Evolutionary conservation across 2,329 filamentous ascomycete species (phyloP).

Genomic region (Nannizziopsis arthrosporioides): DNA sequence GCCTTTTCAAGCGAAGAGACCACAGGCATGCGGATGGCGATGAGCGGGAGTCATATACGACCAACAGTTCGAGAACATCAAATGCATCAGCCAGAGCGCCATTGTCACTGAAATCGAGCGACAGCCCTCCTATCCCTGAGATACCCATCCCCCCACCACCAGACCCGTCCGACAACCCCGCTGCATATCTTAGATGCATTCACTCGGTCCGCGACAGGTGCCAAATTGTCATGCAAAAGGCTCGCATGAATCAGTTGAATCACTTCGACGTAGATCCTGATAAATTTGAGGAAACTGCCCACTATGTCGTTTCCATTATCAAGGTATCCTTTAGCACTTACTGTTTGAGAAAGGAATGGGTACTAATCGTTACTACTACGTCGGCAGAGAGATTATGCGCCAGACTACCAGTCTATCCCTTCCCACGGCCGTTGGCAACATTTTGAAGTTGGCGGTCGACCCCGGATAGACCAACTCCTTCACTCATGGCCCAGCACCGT

Average conservation of each 20-base stretch:
- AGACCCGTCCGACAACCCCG: slow-evolving; percentile 77
- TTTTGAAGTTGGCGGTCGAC: slow-evolving; percentile 46
- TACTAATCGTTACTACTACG: no score
- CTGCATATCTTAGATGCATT: slow-evolving; percentile 81
- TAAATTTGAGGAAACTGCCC: slow-evolving; percentile 73
- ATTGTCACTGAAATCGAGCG: slow-evolving; percentile 32
- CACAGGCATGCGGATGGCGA: slow-evolving; percentile 30
- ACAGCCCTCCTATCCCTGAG: slow-evolving; percentile 51
- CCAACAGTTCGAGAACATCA: slow-evolving; percentile 35
- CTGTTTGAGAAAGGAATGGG: no score
- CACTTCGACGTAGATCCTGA: slow-evolving; percentile 82
- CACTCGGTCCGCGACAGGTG: slow-evolving; percentile 74
- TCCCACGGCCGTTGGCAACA: slow-evolving; percentile 61
- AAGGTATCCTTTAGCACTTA: slow-evolving; percentile 48
- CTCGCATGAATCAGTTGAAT: slow-evolving; percentile 60
- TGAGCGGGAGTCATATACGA: slow-evolving; percentile 30
- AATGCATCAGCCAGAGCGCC: slow-evolving; percentile 42
- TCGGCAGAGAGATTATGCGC: slow-evolving; percentile 51
- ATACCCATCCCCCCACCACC: slow-evolving; percentile 73
- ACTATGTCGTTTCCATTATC: slow-evolving; percentile 84
- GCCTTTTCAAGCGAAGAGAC: slow-evolving; percentile 38
- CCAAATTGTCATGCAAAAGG: slow-evolving; percentile 62
- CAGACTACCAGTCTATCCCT: slow-evolving; percentile 62
- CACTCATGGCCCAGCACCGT: slow-evolving; percentile 35
- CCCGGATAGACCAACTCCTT: slow-evolving; percentile 39